Percentiles rank a stretch among this genome's conserved stretches.
phyloP scores from a whole-genome alignment of 2,329 filamentous ascomycete species.

The Didymella pinodella region DNA sequence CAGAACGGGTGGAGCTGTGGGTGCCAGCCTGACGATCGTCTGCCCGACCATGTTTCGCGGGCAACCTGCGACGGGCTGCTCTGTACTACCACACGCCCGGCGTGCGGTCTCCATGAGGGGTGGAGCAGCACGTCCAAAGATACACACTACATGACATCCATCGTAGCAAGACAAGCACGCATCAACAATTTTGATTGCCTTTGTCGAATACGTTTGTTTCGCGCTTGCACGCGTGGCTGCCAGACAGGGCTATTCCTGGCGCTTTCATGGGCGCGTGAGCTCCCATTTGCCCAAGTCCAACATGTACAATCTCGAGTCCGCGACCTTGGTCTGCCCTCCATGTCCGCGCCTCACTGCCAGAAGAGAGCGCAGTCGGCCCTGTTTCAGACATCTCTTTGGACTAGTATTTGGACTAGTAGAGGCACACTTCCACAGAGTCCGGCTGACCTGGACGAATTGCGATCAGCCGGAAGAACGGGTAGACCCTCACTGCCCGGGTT shows the following conservation, averaged over 20 bases:
- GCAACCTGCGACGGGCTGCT: constrained; percentile 7
- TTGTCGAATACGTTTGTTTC: constrained; percentile 21
- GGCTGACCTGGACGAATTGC: constrained; percentile 34
- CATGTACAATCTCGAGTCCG: constrained; percentile 38
- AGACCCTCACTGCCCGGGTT: constrained; percentile 23
- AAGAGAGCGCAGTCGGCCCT: constrained; percentile 21
- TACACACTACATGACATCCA: not conserved
- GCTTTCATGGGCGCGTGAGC: constrained; percentile 37
- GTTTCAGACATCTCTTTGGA: constrained; percentile 11
- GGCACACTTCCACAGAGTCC: constrained; percentile 36
- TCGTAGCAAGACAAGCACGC: constrained; percentile 12
- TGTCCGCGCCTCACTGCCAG: constrained; percentile 28
- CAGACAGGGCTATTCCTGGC: constrained; percentile 30
- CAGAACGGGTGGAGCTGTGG: constrained; percentile 25
- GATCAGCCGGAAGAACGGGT: constrained; percentile 29
- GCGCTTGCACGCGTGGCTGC: constrained; percentile 34
- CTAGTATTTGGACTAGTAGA: constrained; percentile 12
- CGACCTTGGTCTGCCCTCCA: constrained; percentile 2
- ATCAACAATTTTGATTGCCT: constrained; percentile 15
- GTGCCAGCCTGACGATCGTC: constrained; percentile 15
- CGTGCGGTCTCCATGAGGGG: constrained; percentile 1
- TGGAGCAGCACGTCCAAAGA: not conserved
- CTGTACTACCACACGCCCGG: constrained; percentile 18
- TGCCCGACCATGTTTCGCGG: constrained; percentile 14
- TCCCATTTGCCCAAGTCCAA: constrained; percentile 38